Conservation (phyloP, 139 green algal species). For the Penium margaritaceum region DNA sequence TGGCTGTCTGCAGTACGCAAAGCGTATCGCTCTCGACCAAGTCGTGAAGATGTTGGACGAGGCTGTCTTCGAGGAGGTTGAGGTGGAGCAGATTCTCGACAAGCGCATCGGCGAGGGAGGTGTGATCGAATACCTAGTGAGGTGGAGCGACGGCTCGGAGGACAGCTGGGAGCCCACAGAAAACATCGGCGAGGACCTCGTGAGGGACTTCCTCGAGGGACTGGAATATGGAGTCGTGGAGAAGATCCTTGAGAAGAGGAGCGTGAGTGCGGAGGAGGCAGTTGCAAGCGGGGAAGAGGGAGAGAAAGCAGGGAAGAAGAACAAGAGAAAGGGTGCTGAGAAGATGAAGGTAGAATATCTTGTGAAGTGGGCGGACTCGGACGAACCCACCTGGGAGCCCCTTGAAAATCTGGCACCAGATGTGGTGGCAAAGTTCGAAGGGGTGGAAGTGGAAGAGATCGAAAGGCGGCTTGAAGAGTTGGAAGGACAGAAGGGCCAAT, state of each 20-base stretch:
- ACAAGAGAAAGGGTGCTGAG: too few species aligned
- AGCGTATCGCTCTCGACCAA: conserved; percentile 37
- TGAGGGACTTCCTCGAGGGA: conserved; percentile 35
- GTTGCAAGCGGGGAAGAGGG: too few species aligned
- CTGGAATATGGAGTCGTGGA: conserved; percentile 40
- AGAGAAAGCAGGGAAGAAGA: too few species aligned
- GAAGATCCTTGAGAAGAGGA: conserved; percentile 36
- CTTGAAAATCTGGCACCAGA: conserved; percentile 31
- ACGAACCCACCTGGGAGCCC: conserved; percentile 45
- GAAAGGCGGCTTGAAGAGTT: conserved; percentile 11
- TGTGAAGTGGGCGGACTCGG: conserved; percentile 43
- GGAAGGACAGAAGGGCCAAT: background rate
- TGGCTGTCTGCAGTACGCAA: conserved; percentile 38
- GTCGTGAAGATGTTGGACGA: conserved; percentile 43
- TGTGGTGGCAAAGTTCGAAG: conserved; percentile 41
- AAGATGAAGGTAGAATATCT: conserved; percentile 30
- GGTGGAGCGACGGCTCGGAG: conserved; percentile 46
- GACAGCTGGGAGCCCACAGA: conserved; percentile 49
- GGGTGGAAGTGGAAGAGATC: conserved; percentile 13
- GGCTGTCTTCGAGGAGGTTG: conserved; percentile 41
- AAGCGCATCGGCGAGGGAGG: conserved; percentile 16
- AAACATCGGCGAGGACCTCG: conserved; percentile 48
- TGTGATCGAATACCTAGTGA: conserved; percentile 47
- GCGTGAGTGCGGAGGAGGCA: background rate
- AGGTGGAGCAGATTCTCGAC: conserved; percentile 42